phyloP scores from a whole-genome alignment of 257 asterid species.

The Salvia miltiorrhiza region DNA sequence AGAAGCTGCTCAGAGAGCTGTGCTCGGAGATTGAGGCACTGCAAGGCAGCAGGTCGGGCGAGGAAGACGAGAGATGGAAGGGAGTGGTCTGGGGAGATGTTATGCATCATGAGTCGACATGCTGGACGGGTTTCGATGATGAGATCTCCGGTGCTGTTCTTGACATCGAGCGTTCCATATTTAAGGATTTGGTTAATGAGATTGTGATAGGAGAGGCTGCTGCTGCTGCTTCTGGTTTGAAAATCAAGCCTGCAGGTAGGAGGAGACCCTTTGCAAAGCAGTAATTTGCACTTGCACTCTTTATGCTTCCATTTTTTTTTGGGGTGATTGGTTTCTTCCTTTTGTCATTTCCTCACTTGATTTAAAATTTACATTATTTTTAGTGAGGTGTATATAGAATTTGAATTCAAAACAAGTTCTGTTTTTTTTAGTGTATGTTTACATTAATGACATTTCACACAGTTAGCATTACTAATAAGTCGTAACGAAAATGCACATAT shows the following conservation, averaged over 20 bases:
- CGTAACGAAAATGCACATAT: no score
- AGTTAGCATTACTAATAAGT: no score
- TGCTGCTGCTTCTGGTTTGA: conserved; percentile 30
- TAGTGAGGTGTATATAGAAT: not conserved
- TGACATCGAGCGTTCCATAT: conserved; percentile 74
- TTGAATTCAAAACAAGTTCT: not conserved
- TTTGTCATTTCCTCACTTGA: not conserved
- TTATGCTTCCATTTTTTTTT: not conserved
- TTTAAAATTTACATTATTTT: not conserved
- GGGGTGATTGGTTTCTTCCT: not conserved
- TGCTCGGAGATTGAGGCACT: conserved; percentile 70
- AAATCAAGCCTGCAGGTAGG: conserved; percentile 41
- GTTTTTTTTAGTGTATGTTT: not conserved
- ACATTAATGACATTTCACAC: not conserved
- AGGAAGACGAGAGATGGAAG: conserved; percentile 59
- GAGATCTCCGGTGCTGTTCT: conserved; percentile 72
- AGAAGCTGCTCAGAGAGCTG: conserved; percentile 69
- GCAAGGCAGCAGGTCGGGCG: conserved; percentile 39
- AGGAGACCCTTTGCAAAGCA: conserved; percentile 45
- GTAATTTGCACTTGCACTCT: not conserved
- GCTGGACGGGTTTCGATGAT: conserved; percentile 49
- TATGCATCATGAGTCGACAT: conserved; percentile 43
- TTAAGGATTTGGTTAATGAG: conserved; percentile 80
- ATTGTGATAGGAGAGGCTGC: conserved; percentile 64
- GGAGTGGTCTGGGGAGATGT: conserved; percentile 52